These are phyloP conservation scores for Wickerhamiella bombiphila DNA, from an alignment of 805 yeast species.

Conservation along the genomic window DNA sequence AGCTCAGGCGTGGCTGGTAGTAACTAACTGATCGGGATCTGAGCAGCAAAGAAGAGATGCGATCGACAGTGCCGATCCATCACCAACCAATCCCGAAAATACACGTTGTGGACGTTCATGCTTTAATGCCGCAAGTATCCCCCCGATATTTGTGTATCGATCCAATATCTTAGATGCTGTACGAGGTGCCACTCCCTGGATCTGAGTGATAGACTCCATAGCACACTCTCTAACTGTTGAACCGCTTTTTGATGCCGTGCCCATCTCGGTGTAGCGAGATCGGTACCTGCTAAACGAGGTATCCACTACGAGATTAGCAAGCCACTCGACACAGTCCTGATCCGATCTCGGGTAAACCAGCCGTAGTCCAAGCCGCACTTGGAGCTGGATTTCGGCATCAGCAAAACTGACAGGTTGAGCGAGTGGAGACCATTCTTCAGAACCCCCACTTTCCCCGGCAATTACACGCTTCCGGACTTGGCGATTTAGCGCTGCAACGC, in stretches of 20 bases:
- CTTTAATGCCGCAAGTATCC: neutral
- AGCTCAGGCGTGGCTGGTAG: constrained; percentile 1
- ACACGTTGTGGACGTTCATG: neutral
- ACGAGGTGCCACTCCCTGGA: constrained; percentile 2
- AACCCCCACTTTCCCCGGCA: constrained; percentile 1
- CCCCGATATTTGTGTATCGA: neutral
- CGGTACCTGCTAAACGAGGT: constrained; percentile 2
- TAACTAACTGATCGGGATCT: neutral
- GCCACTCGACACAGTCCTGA: constrained; percentile 3
- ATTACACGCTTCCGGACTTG: constrained; percentile 2
- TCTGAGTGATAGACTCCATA: constrained; percentile 2
- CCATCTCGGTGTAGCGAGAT: constrained; percentile 1
- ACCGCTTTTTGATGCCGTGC: constrained; percentile 1
- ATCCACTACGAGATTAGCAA: constrained; percentile 3
- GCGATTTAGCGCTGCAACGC: constrained; percentile 1
- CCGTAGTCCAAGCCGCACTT: constrained; percentile 1
- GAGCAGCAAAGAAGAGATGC: neutral
- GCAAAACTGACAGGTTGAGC: constrained; percentile 1
- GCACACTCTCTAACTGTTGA: constrained; percentile 1
- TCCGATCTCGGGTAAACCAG: neutral
- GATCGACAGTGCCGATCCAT: constrained; percentile 1
- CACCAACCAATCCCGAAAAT: constrained; percentile 1
- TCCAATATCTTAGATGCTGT: neutral
- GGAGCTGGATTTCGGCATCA: constrained; percentile 2
- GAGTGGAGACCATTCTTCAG: neutral